A percentile compares a stretch with the other conserved stretches of the same genome.
These are phyloP conservation scores for Solanum chiquidenum DNA, from an alignment of 257 asterid species.

Conservation along the genomic window DNA sequence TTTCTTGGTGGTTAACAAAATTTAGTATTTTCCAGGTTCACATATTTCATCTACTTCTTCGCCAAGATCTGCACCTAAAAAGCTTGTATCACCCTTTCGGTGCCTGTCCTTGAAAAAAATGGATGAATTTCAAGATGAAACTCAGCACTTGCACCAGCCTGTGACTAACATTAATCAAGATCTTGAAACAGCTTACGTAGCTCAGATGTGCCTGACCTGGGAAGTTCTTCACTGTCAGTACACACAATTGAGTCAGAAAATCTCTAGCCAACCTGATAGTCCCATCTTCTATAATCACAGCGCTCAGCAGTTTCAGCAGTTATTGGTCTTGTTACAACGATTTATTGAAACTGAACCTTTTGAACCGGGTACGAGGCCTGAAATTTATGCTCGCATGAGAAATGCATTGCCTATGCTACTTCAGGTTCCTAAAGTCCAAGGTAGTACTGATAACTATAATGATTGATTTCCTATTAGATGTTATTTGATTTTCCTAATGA, in stretches of 20 bases:
- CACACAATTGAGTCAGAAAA: slow-evolving; percentile 72
- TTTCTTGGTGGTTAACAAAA: background rate
- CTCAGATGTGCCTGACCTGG: slow-evolving; percentile 95
- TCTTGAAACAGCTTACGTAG: slow-evolving; percentile 82
- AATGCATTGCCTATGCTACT: slow-evolving; percentile 67
- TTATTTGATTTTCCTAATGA: background rate
- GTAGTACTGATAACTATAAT: slow-evolving; percentile 19
- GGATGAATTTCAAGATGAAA: slow-evolving; percentile 65
- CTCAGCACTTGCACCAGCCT: slow-evolving; percentile 62
- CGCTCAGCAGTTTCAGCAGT: slow-evolving; percentile 95
- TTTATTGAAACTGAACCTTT: slow-evolving; percentile 93
- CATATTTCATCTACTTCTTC: slow-evolving; percentile 46
- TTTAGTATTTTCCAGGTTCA: slow-evolving; percentile 34
- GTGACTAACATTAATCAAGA: slow-evolving; percentile 47
- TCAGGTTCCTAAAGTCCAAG: slow-evolving; percentile 86
- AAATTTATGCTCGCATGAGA: slow-evolving; percentile 67
- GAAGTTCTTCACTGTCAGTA: slow-evolving; percentile 89
- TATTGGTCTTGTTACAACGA: slow-evolving; percentile 78
- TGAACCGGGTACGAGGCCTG: slow-evolving; percentile 72
- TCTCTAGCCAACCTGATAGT: slow-evolving; percentile 44
- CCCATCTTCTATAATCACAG: slow-evolving; percentile 57
- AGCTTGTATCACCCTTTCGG: slow-evolving; percentile 66
- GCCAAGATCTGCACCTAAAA: slow-evolving; percentile 64
- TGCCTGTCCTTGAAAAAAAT: slow-evolving; percentile 71
- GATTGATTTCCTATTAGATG: background rate